These are phyloP conservation scores for Penicillium bialowiezense DNA, from an alignment of 495 filamentous ascomycete genomes.

Conservation along the genomic window DNA sequence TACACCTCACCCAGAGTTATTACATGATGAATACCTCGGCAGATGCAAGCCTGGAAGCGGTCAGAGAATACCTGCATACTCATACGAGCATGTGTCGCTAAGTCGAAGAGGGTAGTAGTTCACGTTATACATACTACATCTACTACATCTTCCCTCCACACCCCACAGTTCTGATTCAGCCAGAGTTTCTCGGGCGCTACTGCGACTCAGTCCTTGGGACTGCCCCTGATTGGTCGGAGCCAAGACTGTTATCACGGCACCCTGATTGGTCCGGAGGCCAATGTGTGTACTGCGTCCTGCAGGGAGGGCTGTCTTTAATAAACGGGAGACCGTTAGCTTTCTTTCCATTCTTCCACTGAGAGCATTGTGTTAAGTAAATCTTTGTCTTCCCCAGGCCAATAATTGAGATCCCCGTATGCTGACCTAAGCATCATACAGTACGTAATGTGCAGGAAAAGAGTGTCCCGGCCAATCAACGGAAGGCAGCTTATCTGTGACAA, in stretches of 20 bases:
- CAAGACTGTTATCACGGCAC: slow-evolving; percentile 12
- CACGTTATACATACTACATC: not conserved
- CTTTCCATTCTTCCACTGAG: too few species aligned
- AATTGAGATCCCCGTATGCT: not conserved
- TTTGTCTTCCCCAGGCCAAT: too few species aligned
- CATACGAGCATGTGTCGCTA: too few species aligned
- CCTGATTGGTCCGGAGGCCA: slow-evolving; percentile 15
- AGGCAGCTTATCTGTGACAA: slow-evolving; percentile 29
- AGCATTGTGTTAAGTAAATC: too few species aligned
- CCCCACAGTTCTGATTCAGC: slow-evolving; percentile 8
- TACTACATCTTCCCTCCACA: slow-evolving; percentile 2
- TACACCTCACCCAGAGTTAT: too few species aligned
- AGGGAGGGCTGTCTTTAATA: not conserved
- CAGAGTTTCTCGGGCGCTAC: slow-evolving; percentile 7
- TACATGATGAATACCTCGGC: too few species aligned
- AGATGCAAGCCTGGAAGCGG: too few species aligned
- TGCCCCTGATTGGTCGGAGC: slow-evolving; percentile 8
- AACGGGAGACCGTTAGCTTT: too few species aligned
- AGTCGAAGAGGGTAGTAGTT: too few species aligned
- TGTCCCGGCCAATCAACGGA: slow-evolving; percentile 17
- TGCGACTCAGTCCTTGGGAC: slow-evolving; percentile 1
- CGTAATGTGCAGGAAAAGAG: slow-evolving; percentile 23
- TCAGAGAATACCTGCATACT: too few species aligned
- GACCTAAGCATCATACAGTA: slow-evolving; percentile 15
- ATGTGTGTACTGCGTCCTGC: too few species aligned